Evolutionary conservation across 176 grass and related monocot genomes (phyloP).

Genomic region (Lolium perenne): DNA sequence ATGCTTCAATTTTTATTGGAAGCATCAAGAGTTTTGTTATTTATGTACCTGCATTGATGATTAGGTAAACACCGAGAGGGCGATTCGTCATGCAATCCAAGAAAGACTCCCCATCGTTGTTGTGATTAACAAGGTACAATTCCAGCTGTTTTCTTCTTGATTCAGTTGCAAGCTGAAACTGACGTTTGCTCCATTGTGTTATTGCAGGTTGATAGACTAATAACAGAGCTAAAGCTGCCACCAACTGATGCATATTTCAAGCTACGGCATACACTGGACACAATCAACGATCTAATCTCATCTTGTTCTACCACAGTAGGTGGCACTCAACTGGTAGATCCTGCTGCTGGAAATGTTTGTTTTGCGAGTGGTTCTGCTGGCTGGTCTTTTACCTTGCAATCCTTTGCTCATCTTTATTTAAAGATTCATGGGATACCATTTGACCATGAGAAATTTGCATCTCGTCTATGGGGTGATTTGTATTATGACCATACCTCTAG

Average conservation of each 20-base stretch:
- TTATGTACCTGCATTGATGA: conserved; percentile 47
- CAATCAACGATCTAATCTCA: conserved; percentile 90
- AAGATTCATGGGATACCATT: conserved; percentile 92
- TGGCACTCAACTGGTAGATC: conserved; percentile 84
- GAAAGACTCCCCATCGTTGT: conserved; percentile 96
- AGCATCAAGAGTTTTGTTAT: conserved; percentile 18
- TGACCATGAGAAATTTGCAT: conserved; percentile 91
- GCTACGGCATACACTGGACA: conserved; percentile 84
- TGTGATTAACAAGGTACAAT: conserved; percentile 92
- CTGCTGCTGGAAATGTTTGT: conserved; percentile 88
- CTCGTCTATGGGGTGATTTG: conserved; percentile 87
- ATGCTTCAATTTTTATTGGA: not conserved
- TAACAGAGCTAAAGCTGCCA: conserved; percentile 94
- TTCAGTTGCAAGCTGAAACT: conserved; percentile 24
- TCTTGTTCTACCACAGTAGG: conserved; percentile 93
- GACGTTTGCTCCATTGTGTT: conserved; percentile 29
- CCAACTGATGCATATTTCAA: conserved; percentile 99
- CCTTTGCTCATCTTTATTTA: conserved; percentile 86
- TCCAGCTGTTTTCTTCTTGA: conserved; percentile 21
- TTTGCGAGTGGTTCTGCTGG: conserved; percentile 95
- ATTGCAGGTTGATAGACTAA: conserved; percentile 89
- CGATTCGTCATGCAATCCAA: conserved; percentile 95
- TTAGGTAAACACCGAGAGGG: conserved; percentile 98
- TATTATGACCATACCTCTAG: conserved; percentile 90
- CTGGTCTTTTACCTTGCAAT: conserved; percentile 98